Conservation (phyloP, 129 eudicot genomes). For the Chrysanthemum lavandulifolium region DNA sequence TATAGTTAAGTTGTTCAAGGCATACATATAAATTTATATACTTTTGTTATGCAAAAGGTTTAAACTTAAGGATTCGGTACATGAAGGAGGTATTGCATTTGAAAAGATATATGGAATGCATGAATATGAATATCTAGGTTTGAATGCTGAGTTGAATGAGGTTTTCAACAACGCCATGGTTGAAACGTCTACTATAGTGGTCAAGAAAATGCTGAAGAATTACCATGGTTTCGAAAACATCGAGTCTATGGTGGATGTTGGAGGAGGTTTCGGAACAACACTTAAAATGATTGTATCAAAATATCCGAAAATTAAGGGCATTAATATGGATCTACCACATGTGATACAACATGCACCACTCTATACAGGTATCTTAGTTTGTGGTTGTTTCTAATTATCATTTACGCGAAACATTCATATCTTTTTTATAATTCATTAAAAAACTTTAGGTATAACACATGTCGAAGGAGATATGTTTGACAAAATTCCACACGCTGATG, state of each 20-base stretch:
- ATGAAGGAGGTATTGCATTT: conserved; percentile 28
- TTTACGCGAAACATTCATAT: too few relatives aligned
- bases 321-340: conserved; percentile 33
- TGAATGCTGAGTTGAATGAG: conserved; percentile 21
- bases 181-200: conserved; percentile 16
- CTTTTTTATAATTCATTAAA: too few relatives aligned
- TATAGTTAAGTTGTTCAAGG: neutral
- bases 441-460: conserved; percentile 22
- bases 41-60: neutral
- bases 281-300: conserved; percentile 14
- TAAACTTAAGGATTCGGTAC: conserved; percentile 24
- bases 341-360: conserved; percentile 27
- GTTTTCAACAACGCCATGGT: conserved; percentile 32
- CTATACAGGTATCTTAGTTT: conserved; percentile 1
- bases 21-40: neutral
- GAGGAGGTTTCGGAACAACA: conserved; percentile 31
- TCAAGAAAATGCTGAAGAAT: conserved; percentile 13
- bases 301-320: conserved; percentile 25
- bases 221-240: conserved; percentile 28
- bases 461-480: conserved; percentile 44
- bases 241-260: conserved; percentile 28
- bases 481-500: conserved; percentile 38
- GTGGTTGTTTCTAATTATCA: too few relatives aligned
- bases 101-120: conserved; percentile 24
- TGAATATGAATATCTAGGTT: conserved; percentile 22